Percentiles rank a stretch among this genome's conserved stretches.
Evolutionary conservation across 768 basidiomycete species (phyloP).

Genomic region (Trametes elegans): DNA sequence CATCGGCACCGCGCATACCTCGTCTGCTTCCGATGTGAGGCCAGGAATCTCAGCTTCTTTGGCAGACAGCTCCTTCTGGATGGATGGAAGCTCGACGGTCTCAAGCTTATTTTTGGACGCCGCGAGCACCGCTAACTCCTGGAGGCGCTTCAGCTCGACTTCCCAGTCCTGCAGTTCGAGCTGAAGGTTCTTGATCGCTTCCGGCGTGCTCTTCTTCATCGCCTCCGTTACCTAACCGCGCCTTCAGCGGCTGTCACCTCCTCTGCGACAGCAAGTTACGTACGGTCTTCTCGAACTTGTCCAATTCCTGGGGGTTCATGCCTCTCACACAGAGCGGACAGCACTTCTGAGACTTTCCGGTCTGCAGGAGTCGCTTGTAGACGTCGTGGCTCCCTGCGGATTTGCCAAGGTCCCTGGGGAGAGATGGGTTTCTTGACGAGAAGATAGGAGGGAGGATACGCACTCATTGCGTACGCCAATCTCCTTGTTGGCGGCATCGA

Average conservation of each 20-base stretch:
- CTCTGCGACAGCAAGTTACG: conserved; percentile 33
- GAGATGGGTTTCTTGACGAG: too few species aligned
- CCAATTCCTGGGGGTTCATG: conserved; percentile 52
- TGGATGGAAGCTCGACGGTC: conserved; percentile 58
- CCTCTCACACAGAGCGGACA: conserved; percentile 79
- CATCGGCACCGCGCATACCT: too few species aligned
- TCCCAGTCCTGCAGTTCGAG: conserved; percentile 61
- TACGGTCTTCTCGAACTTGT: conserved; percentile 63
- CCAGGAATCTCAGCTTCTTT: conserved; percentile 55
- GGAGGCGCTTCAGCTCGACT: conserved; percentile 51
- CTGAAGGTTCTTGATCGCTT: conserved; percentile 41
- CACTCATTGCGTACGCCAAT: conserved; percentile 46
- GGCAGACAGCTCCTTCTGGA: conserved; percentile 59
- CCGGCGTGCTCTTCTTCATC: conserved; percentile 54
- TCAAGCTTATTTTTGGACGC: conserved; percentile 53
- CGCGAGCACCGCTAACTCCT: conserved; percentile 57
- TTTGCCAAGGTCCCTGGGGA: conserved; percentile 27
- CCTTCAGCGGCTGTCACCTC: neutral
- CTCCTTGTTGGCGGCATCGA: conserved; percentile 45
- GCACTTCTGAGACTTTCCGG: conserved; percentile 59
- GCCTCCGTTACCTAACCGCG: conserved; percentile 55
- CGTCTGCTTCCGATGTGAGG: conserved; percentile 54
- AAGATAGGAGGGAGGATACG: conserved; percentile 9
- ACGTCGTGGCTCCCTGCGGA: conserved; percentile 39
- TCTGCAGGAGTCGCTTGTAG: conserved; percentile 54